Base-by-base conservation (phyloP, 768 basidiomycete species). In the Hygrocybe punicea region DNA sequence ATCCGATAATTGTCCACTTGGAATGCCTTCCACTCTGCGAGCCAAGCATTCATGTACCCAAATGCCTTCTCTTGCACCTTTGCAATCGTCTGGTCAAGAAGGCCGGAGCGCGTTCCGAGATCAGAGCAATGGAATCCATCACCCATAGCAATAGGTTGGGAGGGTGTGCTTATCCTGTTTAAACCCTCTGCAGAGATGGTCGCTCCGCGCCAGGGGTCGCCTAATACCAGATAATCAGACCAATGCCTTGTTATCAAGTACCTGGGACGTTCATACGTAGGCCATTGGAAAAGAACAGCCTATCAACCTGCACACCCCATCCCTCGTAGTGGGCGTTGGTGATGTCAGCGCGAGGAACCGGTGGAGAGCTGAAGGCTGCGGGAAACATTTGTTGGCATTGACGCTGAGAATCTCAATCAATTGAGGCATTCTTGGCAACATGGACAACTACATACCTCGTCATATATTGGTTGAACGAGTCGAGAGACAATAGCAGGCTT, bases 111-210 rank as follows among this genome's bases (percentile, higher is more conserved):
- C 0, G 72, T 68, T 53, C 71, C 44, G 47, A 91, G 65, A 62
- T 89, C 87, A 16, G 86, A 84, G 64, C 79, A 80, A 62, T 89
- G 87, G 77, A 85, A 89, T 0, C 84, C 87, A 59, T 85, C 78
- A 23, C 82, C 72, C 11, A 81, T 66, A 14, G 73, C 78, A 53
- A 89, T 84, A 0, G 84, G 83, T 62, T 85, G 85, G 1, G 66
- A 66, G 1, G 76, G 54, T 3, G 82, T 85, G 65, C 79, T 85
- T 19, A 65, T 39, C 51, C 79, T 72, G 56, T 68, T 58, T 17
- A 77, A 72, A 11, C 74, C 74, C 21, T 80, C 77, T 0, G 86
- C 81, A 3, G 87, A 88, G 5, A 88, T 74, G 0, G 87, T 89
- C 6, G 83, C 80, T 53, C 84, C 83, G 50, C 81, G 78, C 87